A percentile compares a stretch with the other conserved stretches of the same genome.
phyloP scores from a whole-genome alignment of 192 early-diverging fungal species.

The Spizellomyces punctatus region DNA sequence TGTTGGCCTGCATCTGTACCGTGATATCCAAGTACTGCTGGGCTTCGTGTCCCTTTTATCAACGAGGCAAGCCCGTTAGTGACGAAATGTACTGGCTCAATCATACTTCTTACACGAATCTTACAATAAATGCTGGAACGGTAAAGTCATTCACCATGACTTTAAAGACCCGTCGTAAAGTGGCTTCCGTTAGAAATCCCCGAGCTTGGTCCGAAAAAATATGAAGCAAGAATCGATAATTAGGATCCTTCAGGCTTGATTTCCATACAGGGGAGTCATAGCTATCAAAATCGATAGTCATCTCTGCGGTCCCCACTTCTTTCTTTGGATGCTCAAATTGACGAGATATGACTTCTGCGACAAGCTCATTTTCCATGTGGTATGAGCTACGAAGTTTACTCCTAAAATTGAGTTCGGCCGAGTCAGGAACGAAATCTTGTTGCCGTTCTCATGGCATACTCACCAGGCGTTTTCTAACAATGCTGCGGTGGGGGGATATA shows the following conservation, averaged over 20 bases:
- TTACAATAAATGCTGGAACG: neutral
- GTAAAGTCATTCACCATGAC: slow-evolving; percentile 4
- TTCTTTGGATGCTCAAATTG: neutral
- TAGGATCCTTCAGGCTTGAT: neutral
- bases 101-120: neutral
- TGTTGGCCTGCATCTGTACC: neutral
- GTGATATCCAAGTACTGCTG: slow-evolving; percentile 19
- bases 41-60: neutral
- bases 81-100: neutral
- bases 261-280: too few relatives aligned
- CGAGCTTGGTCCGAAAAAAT: neutral
- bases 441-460: neutral
- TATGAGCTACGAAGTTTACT: neutral
- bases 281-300: too few relatives aligned
- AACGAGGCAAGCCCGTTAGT: neutral
- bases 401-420: neutral
- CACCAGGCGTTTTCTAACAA: neutral
- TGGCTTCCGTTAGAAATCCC: slow-evolving; percentile 3
- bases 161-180: neutral
- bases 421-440: neutral
- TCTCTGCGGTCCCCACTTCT: neutral
- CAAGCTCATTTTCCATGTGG: neutral
- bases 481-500: neutral
- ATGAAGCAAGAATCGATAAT: slow-evolving; percentile 10
- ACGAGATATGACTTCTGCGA: neutral